Conservation (phyloP, 306 rosid species). For the Geum urbanum region DNA sequence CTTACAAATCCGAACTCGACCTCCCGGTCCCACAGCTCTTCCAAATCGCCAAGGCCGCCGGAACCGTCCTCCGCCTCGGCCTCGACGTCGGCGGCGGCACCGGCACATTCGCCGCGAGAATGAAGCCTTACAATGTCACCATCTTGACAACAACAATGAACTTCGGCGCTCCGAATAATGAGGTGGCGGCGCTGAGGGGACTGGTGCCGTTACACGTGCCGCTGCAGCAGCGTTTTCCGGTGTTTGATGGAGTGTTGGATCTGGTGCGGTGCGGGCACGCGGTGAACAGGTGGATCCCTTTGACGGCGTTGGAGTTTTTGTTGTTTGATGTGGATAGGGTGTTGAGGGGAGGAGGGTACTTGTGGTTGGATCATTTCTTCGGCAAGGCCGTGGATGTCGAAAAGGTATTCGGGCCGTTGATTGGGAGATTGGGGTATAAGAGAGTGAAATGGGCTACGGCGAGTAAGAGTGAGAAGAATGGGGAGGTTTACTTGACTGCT, state of each 20-base stretch:
- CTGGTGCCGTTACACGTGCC: conserved; percentile 88
- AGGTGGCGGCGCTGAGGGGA: conserved; percentile 76
- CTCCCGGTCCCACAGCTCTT: conserved; percentile 71
- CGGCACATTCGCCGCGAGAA: conserved; percentile 78
- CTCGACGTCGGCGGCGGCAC: conserved; percentile 85
- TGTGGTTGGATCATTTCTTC: conserved; percentile 91
- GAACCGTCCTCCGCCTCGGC: conserved; percentile 65
- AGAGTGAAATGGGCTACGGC: conserved; percentile 90
- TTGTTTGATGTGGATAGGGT: conserved; percentile 75
- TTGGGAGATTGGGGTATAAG: conserved; percentile 78
- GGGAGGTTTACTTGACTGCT: conserved; percentile 80
- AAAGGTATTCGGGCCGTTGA: conserved; percentile 64
- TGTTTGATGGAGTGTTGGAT: conserved; percentile 82
- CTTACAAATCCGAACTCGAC: conserved; percentile 60
- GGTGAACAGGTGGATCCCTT: conserved; percentile 92
- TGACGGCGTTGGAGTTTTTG: conserved; percentile 69
- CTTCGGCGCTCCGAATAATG: conserved; percentile 69
- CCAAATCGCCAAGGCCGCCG: conserved; percentile 62
- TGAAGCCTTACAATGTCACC: conserved; percentile 74
- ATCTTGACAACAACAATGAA: conserved; percentile 81
- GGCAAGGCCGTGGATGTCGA: conserved; percentile 76
- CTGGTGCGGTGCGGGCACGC: conserved; percentile 91
- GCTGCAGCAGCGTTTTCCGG: conserved; percentile 79
- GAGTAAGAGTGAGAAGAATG: conserved; percentile 63
- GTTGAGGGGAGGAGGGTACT: conserved; percentile 80